Evolutionary conservation across 768 basidiomycete species (phyloP).

Genomic region (Amanita phalloides): DNA sequence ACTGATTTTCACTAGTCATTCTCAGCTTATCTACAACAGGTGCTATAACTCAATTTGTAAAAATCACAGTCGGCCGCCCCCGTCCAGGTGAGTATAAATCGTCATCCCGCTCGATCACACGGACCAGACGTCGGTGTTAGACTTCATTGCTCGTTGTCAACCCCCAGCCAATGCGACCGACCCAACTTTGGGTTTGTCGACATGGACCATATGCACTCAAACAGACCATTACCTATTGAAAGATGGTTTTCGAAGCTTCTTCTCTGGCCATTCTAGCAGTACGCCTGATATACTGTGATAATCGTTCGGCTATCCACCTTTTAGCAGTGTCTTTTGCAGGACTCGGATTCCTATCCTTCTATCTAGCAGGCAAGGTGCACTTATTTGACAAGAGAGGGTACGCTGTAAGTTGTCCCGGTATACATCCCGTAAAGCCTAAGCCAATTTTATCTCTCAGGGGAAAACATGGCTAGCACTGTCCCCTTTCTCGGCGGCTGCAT

Average conservation of each 20-base stretch:
- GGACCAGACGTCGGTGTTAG: slow-evolving; percentile 12
- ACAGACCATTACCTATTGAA: slow-evolving; percentile 41
- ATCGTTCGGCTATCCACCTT: neutral
- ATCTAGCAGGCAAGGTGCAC: slow-evolving; percentile 87
- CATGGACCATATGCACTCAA: slow-evolving; percentile 73
- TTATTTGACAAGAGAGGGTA: slow-evolving; percentile 78
- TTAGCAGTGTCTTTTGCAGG: slow-evolving; percentile 82
- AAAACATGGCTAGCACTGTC: slow-evolving; percentile 80
- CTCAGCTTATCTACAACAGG: slow-evolving; percentile 62
- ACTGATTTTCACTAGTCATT: slow-evolving; percentile 34
- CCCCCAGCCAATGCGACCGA: slow-evolving; percentile 56
- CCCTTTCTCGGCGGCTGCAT: slow-evolving; percentile 67
- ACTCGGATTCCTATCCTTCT: slow-evolving; percentile 79
- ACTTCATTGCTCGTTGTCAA: slow-evolving; percentile 62
- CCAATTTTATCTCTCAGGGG: slow-evolving; percentile 22
- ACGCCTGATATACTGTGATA: slow-evolving; percentile 14
- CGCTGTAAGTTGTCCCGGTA: slow-evolving; percentile 28
- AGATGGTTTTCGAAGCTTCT: slow-evolving; percentile 90
- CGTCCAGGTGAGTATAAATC: slow-evolving; percentile 50
- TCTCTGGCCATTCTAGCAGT: slow-evolving; percentile 87
- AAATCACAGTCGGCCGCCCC: slow-evolving; percentile 83
- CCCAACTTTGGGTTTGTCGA: slow-evolving; percentile 61
- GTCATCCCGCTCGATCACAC: neutral
- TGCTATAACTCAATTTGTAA: slow-evolving; percentile 72
- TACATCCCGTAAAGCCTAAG: neutral